phyloP scores from a whole-genome alignment of 148 eudicot genomes.

The Oxyria digyna region DNA sequence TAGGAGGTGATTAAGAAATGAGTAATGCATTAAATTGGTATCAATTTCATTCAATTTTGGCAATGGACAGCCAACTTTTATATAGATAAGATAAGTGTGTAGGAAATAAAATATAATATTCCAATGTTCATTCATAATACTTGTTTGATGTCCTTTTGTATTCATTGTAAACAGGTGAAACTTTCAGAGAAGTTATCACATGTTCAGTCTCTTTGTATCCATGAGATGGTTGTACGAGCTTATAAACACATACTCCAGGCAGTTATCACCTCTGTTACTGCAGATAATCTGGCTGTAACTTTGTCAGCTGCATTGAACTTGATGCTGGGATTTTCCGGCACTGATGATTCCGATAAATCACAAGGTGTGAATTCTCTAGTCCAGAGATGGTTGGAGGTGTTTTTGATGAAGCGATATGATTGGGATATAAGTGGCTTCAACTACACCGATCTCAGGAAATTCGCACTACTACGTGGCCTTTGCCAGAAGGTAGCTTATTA shows the following conservation, averaged over 20 bases:
- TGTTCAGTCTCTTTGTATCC: slow-evolving; percentile 96
- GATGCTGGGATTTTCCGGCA: slow-evolving; percentile 72
- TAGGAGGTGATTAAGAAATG: no score
- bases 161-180: slow-evolving; percentile 58
- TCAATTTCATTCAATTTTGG: no score
- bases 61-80: no score
- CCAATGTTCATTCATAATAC: no score
- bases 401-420: slow-evolving; percentile 70
- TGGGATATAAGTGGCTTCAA: slow-evolving; percentile 72
- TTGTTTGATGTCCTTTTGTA: neutral
- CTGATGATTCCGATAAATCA: slow-evolving; percentile 24
- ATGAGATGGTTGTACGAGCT: slow-evolving; percentile 99
- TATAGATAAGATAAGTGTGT: no score
- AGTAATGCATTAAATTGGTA: no score
- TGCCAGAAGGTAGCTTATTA: slow-evolving; percentile 74
- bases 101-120: no score
- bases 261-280: slow-evolving; percentile 65
- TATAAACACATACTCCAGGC: slow-evolving; percentile 96
- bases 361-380: slow-evolving; percentile 43
- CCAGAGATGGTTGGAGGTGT: slow-evolving; percentile 79
- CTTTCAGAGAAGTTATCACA: slow-evolving; percentile 94
- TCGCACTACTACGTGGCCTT: slow-evolving; percentile 89
- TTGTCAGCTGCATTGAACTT: slow-evolving; percentile 78
- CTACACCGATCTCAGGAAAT: slow-evolving; percentile 85
- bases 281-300: slow-evolving; percentile 57